phyloP scores from a whole-genome alignment of 2,329 filamentous ascomycete species.

The Venturia pyrina region DNA sequence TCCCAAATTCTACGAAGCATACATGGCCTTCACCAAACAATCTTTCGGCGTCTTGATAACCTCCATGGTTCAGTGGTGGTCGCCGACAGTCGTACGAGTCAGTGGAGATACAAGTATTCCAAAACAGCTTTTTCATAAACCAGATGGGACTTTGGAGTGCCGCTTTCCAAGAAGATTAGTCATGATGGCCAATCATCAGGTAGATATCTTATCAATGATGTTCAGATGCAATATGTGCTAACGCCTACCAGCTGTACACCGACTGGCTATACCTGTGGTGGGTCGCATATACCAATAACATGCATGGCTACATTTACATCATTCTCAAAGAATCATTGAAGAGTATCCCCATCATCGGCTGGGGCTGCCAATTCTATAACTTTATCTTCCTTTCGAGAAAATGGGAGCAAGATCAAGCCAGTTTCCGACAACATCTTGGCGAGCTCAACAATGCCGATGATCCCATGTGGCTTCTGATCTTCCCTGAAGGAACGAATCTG shows the following conservation, averaged over 20 bases:
- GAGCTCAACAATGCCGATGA: constrained; percentile 59
- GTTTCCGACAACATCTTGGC: constrained; percentile 62
- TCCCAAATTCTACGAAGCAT: constrained; percentile 69
- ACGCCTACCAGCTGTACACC: constrained; percentile 56
- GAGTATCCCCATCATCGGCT: constrained; percentile 68
- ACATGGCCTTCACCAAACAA: constrained; percentile 80
- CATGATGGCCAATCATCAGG: constrained; percentile 77
- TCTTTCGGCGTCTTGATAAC: constrained; percentile 71
- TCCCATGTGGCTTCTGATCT: constrained; percentile 85
- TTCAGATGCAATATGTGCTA: not conserved
- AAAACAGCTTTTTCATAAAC: constrained; percentile 59
- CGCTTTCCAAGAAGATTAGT: constrained; percentile 73
- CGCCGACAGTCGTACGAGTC: constrained; percentile 71
- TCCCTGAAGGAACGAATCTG: constrained; percentile 79
- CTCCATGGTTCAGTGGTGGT: constrained; percentile 77
- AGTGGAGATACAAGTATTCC: constrained; percentile 74
- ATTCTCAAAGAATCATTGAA: constrained; percentile 83
- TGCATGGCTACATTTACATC: constrained; percentile 83
- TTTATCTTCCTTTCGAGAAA: constrained; percentile 91
- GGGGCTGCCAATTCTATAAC: constrained; percentile 74
- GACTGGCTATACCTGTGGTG: constrained; percentile 93
- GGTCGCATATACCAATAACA: constrained; percentile 75
- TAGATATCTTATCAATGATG: not conserved
- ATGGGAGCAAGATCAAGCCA: constrained; percentile 68
- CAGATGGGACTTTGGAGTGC: constrained; percentile 66